Conservation (phyloP, 352 stramenopile species). For the Pythium dissotocum region DNA sequence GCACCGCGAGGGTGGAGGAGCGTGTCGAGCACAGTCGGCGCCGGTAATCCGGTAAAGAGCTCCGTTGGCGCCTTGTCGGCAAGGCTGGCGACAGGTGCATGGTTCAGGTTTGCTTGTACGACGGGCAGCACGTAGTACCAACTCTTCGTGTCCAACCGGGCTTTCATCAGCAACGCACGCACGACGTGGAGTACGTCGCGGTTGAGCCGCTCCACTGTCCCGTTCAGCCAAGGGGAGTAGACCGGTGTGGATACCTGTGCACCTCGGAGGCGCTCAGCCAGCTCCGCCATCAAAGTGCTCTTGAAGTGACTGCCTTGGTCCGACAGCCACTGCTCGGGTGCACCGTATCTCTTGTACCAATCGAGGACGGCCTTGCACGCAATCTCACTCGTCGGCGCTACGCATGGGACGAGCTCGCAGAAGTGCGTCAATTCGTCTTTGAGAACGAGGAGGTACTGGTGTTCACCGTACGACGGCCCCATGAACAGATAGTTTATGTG, state of each 20-base stretch:
- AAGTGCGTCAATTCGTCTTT: conserved; percentile 28
- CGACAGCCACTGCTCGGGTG: conserved; percentile 21
- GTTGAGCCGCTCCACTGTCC: background rate
- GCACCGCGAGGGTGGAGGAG: too few species aligned
- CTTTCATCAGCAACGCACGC: background rate
- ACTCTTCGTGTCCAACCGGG: too few species aligned
- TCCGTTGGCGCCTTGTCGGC: too few species aligned
- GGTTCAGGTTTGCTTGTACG: too few species aligned
- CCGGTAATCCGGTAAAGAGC: too few species aligned
- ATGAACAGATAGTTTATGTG: conserved; percentile 16
- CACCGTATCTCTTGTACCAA: conserved; percentile 23
- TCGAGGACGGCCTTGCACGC: conserved; percentile 16
- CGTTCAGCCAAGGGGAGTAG: background rate
- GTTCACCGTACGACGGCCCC: conserved; percentile 12
- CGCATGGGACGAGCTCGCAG: conserved; percentile 22
- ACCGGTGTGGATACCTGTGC: background rate
- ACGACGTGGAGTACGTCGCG: background rate
- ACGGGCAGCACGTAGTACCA: too few species aligned
- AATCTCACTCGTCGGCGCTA: conserved; percentile 11
- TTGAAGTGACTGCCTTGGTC: conserved; percentile 33
- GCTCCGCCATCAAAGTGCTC: background rate
- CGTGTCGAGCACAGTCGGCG: too few species aligned
- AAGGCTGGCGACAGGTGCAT: too few species aligned
- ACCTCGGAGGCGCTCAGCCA: too few species aligned
- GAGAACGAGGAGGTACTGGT: conserved; percentile 26